Conservation (phyloP, 805 yeast genomes). For the Scheffersomyces lignosus region DNA sequence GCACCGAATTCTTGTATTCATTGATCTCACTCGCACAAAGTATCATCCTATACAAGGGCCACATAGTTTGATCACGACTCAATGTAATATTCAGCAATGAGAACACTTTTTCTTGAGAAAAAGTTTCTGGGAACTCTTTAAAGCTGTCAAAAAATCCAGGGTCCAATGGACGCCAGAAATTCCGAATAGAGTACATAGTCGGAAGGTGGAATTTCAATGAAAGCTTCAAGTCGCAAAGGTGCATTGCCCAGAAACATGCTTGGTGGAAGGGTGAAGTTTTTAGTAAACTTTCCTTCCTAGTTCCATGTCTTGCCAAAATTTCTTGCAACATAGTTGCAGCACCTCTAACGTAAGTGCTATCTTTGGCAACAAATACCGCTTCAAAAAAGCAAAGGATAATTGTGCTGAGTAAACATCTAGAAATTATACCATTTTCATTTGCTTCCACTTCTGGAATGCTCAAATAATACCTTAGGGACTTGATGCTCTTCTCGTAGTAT, state of each 20-base stretch:
- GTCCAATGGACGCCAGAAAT: conserved; percentile 34
- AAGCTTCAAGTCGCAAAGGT: conserved; percentile 34
- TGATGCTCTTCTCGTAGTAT: conserved; percentile 37
- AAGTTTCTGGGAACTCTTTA: too few species aligned
- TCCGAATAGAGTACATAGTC: conserved; percentile 30
- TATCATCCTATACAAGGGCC: conserved; percentile 38
- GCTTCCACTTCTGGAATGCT: conserved; percentile 23
- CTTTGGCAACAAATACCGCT: conserved; percentile 37
- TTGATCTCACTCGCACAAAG: conserved; percentile 26
- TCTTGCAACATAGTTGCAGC: conserved; percentile 35
- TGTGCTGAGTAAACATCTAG: conserved; percentile 39
- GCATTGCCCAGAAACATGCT: conserved; percentile 38
- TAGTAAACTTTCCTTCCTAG: conserved; percentile 18
- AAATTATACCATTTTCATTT: conserved; percentile 26
- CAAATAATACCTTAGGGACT: conserved; percentile 30
- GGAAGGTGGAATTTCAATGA: conserved; percentile 33
- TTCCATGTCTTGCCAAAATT: conserved; percentile 19
- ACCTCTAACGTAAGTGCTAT: conserved; percentile 38
- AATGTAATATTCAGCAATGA: conserved; percentile 2
- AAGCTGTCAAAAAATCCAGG: conserved; percentile 28
- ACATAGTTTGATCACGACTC: conserved; percentile 21
- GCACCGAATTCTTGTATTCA: conserved; percentile 26
- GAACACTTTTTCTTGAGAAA: background rate
- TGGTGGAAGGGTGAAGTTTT: conserved; percentile 29
- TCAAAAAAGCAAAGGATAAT: conserved; percentile 39